phyloP scores from a whole-genome alignment of 176 grass and related monocot species.

The Cocos nucifera region DNA sequence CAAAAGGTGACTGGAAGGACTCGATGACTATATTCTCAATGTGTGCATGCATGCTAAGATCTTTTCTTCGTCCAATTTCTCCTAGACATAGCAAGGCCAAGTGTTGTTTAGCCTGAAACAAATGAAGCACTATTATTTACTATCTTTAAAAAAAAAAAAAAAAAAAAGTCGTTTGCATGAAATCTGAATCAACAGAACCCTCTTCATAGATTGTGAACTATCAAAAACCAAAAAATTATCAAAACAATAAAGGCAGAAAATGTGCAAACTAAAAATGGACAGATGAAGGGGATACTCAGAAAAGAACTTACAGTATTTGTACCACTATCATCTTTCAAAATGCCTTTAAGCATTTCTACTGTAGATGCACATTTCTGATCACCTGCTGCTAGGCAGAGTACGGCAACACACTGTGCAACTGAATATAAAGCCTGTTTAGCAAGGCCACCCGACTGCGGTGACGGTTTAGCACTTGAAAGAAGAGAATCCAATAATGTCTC shows the following conservation, averaged over 20 bases:
- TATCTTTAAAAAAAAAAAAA: background rate
- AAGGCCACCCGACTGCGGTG: slow-evolving; percentile 58
- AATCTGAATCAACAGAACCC: too few relatives aligned
- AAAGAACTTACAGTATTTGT: slow-evolving; percentile 44
- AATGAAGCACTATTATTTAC: background rate
- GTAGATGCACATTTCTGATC: slow-evolving; percentile 78
- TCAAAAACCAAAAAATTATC: too few relatives aligned
- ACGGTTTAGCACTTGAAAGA: slow-evolving; percentile 70
- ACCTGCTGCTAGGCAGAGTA: slow-evolving; percentile 79
- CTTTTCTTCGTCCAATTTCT: slow-evolving; percentile 82
- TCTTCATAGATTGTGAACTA: too few relatives aligned
- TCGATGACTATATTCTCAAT: slow-evolving; percentile 96
- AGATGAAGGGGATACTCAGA: background rate
- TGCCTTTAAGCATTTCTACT: slow-evolving; percentile 86
- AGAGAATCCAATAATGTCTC: slow-evolving; percentile 74
- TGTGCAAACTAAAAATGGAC: background rate
- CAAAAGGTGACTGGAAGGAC: slow-evolving; percentile 95
- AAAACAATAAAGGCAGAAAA: too few relatives aligned
- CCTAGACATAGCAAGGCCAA: slow-evolving; percentile 79
- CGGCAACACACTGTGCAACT: slow-evolving; percentile 90
- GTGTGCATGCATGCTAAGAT: slow-evolving; percentile 62
- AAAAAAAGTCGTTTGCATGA: background rate
- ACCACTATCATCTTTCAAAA: slow-evolving; percentile 62
- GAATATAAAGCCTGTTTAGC: slow-evolving; percentile 82
- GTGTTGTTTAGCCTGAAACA: slow-evolving; percentile 77